Conservation (phyloP, 2,329 filamentous ascomycete species). For the Neoarthrinium moseri region DNA sequence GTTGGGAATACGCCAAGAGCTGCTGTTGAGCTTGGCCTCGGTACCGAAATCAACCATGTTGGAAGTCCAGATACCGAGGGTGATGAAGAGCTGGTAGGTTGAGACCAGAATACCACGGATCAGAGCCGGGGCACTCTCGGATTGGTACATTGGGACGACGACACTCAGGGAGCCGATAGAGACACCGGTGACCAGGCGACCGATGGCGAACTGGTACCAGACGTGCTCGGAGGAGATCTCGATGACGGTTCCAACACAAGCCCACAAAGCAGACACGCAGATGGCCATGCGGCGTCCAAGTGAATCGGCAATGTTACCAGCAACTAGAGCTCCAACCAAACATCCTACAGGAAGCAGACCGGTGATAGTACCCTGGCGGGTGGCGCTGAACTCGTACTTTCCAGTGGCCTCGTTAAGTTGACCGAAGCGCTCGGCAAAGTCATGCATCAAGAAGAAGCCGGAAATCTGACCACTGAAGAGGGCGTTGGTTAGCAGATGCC, state of each 20-base stretch:
- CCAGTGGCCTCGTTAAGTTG: conserved; percentile 29
- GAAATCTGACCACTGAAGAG: conserved; percentile 53
- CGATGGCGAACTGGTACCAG: conserved; percentile 66
- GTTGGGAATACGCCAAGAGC: conserved; percentile 63
- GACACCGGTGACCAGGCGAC: conserved; percentile 64
- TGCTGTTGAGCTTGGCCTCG: conserved; percentile 39
- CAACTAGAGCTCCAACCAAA: conserved; percentile 54
- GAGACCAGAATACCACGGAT: conserved; percentile 64
- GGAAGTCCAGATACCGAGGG: conserved; percentile 61
- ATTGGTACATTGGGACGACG: conserved; percentile 67
- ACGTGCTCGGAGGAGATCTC: conserved; percentile 53
- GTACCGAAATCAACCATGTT: conserved; percentile 64
- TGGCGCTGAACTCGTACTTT: conserved; percentile 50
- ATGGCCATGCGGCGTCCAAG: conserved; percentile 64
- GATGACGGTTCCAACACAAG: conserved; percentile 62
- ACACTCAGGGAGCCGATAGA: conserved; percentile 66
- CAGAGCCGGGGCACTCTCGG: conserved; percentile 62
- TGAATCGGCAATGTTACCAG: conserved; percentile 60
- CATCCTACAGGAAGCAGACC: conserved; percentile 62
- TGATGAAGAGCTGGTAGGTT: conserved; percentile 69
- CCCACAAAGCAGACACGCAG: conserved; percentile 60
- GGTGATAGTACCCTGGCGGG: conserved; percentile 62
- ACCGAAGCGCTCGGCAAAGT: conserved; percentile 56
- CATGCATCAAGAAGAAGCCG: conserved; percentile 60
- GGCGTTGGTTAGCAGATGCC: not conserved